Evolutionary conservation across 257 asterid genomes (phyloP).

Genomic region (Avicennia marina): DNA sequence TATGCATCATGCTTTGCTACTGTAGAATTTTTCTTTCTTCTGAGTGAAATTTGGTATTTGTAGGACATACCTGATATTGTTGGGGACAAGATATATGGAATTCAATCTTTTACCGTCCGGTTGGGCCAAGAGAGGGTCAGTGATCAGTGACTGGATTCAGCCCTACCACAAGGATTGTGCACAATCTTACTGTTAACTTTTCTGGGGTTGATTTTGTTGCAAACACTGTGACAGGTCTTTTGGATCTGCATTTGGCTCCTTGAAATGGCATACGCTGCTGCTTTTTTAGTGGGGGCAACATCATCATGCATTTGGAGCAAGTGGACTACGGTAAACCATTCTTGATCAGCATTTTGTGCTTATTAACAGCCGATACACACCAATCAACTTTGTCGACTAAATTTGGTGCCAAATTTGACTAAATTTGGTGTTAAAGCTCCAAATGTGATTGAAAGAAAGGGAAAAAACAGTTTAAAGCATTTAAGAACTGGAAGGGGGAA

Average conservation of each 20-base stretch:
- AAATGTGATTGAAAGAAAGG: too few relatives aligned
- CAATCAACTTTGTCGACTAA: too few relatives aligned
- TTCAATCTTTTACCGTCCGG: slow-evolving; percentile 61
- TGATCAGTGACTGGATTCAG: not conserved
- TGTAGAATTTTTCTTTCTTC: too few relatives aligned
- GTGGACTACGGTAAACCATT: slow-evolving; percentile 44
- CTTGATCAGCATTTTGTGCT: too few relatives aligned
- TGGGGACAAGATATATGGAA: slow-evolving; percentile 68
- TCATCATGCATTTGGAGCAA: slow-evolving; percentile 62
- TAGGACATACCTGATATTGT: slow-evolving; percentile 75
- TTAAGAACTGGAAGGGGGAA: too few relatives aligned
- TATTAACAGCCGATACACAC: too few relatives aligned
- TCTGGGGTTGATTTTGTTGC: not conserved
- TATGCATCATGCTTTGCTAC: too few relatives aligned
- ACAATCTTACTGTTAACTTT: too few relatives aligned
- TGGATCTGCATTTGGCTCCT: slow-evolving; percentile 62
- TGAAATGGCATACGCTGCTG: slow-evolving; percentile 58
- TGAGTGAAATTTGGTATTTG: not conserved
- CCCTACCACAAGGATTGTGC: too few relatives aligned
- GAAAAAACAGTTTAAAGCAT: too few relatives aligned
- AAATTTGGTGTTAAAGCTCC: too few relatives aligned
- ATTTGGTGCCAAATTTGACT: too few relatives aligned
- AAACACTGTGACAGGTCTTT: slow-evolving; percentile 39
- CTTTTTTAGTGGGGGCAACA: slow-evolving; percentile 50
- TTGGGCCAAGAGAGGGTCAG: slow-evolving; percentile 74